Evolutionary conservation across 257 asterid species (phyloP).

Genomic region (Cinchona pubescens): DNA sequence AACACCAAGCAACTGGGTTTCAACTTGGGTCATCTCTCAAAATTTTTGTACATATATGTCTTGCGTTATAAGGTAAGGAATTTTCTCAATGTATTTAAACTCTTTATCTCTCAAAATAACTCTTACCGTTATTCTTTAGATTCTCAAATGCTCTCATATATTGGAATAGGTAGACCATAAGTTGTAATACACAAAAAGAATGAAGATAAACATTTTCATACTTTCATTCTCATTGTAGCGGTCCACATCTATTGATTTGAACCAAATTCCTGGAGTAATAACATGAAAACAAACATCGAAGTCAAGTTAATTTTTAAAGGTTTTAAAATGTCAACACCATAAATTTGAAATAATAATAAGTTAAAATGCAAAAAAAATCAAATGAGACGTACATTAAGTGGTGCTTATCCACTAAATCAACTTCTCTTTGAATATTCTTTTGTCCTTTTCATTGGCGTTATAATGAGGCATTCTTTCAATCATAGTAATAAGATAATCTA

Average conservation of each 20-base stretch:
- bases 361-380: too few species aligned
- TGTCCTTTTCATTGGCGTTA: not conserved
- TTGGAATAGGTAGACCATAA: too few species aligned
- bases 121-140: too few species aligned
- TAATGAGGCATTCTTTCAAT: slow-evolving; percentile 4
- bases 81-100: too few species aligned
- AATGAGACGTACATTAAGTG: too few species aligned
- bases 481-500: slow-evolving; percentile 8
- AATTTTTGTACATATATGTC: too few species aligned
- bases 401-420: slow-evolving; percentile 7
- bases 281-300: slow-evolving; percentile 2
- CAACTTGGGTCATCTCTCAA: too few species aligned
- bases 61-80: too few species aligned
- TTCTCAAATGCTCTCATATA: too few species aligned
- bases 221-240: slow-evolving; percentile 10
- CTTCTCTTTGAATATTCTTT: slow-evolving; percentile 9
- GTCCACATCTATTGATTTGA: not conserved
- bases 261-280: slow-evolving; percentile 3
- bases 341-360: not conserved
- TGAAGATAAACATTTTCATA: not conserved
- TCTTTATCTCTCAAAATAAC: too few species aligned
- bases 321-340: too few species aligned
- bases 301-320: not conserved
- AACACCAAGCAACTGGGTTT: too few species aligned
- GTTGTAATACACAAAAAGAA: not conserved